Percentiles rank a stretch among this genome's conserved stretches.
Conservation (phyloP, 768 basidiomycete species). For the Boletus sp. region DNA sequence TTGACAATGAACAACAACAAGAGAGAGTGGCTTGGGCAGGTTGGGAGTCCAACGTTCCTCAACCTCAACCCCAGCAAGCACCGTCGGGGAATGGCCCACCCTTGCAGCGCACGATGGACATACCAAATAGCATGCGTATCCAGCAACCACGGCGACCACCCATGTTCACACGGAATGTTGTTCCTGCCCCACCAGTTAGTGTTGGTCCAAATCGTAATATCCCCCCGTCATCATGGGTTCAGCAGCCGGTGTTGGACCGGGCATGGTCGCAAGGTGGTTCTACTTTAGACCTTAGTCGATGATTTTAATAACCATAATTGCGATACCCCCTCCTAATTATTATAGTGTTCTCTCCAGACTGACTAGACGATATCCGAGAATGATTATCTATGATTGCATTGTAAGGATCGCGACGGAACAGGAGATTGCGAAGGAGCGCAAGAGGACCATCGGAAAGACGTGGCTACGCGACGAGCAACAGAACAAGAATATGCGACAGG, state of each 20-base stretch:
- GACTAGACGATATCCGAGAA: neutral
- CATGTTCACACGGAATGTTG: conserved; percentile 45
- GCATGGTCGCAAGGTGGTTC: conserved; percentile 42
- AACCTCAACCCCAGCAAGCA: conserved; percentile 31
- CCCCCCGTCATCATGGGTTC: conserved; percentile 38
- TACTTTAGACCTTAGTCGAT: conserved; percentile 39
- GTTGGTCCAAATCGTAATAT: conserved; percentile 38
- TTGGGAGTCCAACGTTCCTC: conserved; percentile 28
- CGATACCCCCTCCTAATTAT: conserved; percentile 3
- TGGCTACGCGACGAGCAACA: conserved; percentile 1
- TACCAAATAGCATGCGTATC: conserved; percentile 50
- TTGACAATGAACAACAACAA: conserved; percentile 31
- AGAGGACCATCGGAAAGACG: neutral
- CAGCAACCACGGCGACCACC: conserved; percentile 54
- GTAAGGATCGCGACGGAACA: neutral
- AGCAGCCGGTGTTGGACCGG: conserved; percentile 40
- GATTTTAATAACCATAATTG: conserved; percentile 9
- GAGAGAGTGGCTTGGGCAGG: conserved; percentile 22
- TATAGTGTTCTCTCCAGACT: neutral
- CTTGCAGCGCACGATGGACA: conserved; percentile 48
- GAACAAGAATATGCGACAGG: neutral
- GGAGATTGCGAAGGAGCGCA: neutral
- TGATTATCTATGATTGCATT: conserved; percentile 18
- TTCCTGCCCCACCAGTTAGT: conserved; percentile 34
- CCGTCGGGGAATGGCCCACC: conserved; percentile 25